These are phyloP conservation scores for Solanum hybrid DNA, from an alignment of 305 asterid species.

Conservation along the genomic window DNA sequence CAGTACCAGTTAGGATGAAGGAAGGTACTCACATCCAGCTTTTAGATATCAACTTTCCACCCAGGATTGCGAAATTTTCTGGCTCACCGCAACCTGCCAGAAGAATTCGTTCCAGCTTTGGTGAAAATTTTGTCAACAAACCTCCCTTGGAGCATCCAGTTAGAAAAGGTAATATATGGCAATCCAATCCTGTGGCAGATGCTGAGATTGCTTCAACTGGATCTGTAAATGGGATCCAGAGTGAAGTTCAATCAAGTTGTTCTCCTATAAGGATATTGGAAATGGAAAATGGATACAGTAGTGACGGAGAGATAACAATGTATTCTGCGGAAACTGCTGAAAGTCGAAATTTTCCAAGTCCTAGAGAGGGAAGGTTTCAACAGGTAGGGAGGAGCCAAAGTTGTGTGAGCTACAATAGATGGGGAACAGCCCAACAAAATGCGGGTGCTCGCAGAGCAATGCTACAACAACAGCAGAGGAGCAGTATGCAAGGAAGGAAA, in stretches of 20 bases:
- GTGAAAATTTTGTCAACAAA: constrained; percentile 32
- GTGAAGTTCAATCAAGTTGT: constrained; percentile 47
- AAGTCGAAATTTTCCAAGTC: constrained; percentile 69
- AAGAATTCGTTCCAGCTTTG: constrained; percentile 25
- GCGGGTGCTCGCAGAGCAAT: constrained; percentile 44
- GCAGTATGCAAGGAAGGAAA: constrained; percentile 56
- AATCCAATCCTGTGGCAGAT: constrained; percentile 31
- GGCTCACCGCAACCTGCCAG: constrained; percentile 30
- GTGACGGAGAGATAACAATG: constrained; percentile 86
- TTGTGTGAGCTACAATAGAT: constrained; percentile 68
- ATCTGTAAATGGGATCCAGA: constrained; percentile 65
- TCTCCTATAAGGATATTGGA: constrained; percentile 41
- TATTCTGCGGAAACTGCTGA: constrained; percentile 99
- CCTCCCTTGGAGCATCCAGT: not conserved
- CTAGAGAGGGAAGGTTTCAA: constrained; percentile 43
- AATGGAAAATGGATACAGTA: constrained; percentile 48
- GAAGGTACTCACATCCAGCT: constrained; percentile 53
- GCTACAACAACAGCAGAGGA: constrained; percentile 59
- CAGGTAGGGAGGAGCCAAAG: constrained; percentile 91
- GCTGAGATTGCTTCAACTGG: constrained; percentile 68
- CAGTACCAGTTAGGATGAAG: constrained; percentile 38
- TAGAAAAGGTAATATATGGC: constrained; percentile 19
- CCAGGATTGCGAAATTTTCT: constrained; percentile 37
- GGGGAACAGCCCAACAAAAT: constrained; percentile 50
- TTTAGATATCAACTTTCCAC: constrained; percentile 83